Percentiles rank a stretch among this genome's conserved stretches.
Evolutionary conservation across 2,329 filamentous ascomycete genomes (phyloP).

Genomic region (Byssothecium circinans): DNA sequence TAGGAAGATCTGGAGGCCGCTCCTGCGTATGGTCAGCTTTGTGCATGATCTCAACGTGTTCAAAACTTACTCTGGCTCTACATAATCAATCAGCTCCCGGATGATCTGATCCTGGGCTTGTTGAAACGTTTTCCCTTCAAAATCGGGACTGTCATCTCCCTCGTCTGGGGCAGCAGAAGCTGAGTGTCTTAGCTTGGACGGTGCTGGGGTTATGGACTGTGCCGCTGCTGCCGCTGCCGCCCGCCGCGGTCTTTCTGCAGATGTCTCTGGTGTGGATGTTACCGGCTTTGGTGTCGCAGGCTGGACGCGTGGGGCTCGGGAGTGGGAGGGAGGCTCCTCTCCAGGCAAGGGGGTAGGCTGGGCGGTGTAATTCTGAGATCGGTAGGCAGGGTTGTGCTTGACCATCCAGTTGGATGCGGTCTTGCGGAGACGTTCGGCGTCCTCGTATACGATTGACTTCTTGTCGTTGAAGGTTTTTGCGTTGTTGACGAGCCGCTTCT

Average conservation of each 20-base stretch:
- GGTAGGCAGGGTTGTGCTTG: slow-evolving; percentile 81
- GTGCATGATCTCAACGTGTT: slow-evolving; percentile 4
- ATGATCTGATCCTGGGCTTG: slow-evolving; percentile 85
- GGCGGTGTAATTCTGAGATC: slow-evolving; percentile 65
- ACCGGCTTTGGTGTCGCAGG: slow-evolving; percentile 27
- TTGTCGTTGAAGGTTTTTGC: slow-evolving; percentile 82
- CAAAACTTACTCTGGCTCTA: slow-evolving; percentile 52
- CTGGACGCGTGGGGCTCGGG: slow-evolving; percentile 29
- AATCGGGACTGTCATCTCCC: slow-evolving; percentile 49
- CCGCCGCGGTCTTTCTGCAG: slow-evolving; percentile 31
- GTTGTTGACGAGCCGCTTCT: slow-evolving; percentile 86
- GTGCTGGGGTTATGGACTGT: slow-evolving; percentile 34
- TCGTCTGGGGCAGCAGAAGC: slow-evolving; percentile 25
- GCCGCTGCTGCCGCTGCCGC: slow-evolving; percentile 28
- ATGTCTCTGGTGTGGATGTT: slow-evolving; percentile 25
- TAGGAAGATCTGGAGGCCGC: slow-evolving; percentile 68
- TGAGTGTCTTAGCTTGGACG: slow-evolving; percentile 36
- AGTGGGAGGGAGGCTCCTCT: slow-evolving; percentile 45
- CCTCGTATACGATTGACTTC: slow-evolving; percentile 71
- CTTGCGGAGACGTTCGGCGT: slow-evolving; percentile 85
- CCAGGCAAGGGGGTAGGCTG: slow-evolving; percentile 72
- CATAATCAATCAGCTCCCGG: slow-evolving; percentile 68
- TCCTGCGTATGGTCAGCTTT: slow-evolving; percentile 25
- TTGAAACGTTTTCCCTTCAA: slow-evolving; percentile 75
- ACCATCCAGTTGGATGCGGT: slow-evolving; percentile 86